These are phyloP conservation scores for Cladophialophora chaetospira DNA, from an alignment of 2,329 filamentous ascomycete genomes.

Conservation along the genomic window DNA sequence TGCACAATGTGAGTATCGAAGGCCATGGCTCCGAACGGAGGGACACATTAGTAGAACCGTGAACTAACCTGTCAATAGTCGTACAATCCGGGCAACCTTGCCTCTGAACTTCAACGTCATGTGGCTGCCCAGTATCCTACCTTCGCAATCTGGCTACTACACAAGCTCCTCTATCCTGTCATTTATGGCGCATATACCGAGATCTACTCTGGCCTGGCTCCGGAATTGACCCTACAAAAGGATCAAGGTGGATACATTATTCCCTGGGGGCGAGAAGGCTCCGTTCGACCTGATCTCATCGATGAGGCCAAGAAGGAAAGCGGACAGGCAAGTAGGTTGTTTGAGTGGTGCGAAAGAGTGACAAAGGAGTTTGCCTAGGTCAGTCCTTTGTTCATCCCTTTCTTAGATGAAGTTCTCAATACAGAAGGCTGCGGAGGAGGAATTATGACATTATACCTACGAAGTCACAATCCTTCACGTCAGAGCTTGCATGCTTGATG, in stretches of 20 bases:
- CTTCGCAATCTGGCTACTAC: neutral
- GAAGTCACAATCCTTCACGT: too few relatives aligned
- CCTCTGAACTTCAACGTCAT: conserved; percentile 42
- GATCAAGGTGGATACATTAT: conserved; percentile 44
- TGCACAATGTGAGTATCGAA: conserved; percentile 29
- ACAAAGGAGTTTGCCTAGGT: conserved; percentile 20
- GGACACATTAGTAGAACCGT: neutral
- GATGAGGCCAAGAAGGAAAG: conserved; percentile 16
- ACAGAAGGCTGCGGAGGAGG: too few relatives aligned
- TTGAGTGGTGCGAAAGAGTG: conserved; percentile 27
- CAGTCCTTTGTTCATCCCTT: neutral
- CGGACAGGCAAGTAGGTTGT: conserved; percentile 20
- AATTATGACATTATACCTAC: too few relatives aligned
- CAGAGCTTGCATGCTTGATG: too few relatives aligned
- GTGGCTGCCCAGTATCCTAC: neutral
- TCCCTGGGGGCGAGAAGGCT: conserved; percentile 48
- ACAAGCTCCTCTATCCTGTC: conserved; percentile 32
- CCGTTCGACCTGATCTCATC: conserved; percentile 10
- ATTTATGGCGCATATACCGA: conserved; percentile 53
- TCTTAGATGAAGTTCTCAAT: too few relatives aligned
- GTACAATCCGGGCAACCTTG: conserved; percentile 48
- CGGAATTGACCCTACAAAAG: conserved; percentile 40
- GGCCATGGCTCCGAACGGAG: neutral
- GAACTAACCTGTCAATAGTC: conserved; percentile 1
- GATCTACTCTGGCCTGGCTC: conserved; percentile 51